Conservation (phyloP, 2,329 filamentous ascomycete species). For the Pseudogymnoascus sp. region DNA sequence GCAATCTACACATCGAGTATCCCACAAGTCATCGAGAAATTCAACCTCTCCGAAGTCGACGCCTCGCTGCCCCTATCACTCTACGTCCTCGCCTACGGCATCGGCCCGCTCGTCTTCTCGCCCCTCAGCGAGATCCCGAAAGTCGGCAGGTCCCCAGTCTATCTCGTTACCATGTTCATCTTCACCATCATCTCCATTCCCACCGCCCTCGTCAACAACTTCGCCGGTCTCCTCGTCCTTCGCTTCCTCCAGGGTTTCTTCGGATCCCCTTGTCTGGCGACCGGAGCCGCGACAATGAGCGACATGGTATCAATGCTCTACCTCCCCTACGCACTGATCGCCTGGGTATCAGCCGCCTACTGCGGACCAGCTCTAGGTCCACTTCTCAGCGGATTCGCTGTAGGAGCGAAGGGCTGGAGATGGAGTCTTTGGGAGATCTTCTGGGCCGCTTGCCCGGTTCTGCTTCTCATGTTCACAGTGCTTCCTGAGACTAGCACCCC, state of each 20-base stretch:
- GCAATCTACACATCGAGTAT: constrained; percentile 42
- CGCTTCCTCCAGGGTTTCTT: constrained; percentile 61
- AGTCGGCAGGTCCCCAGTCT: constrained; percentile 61
- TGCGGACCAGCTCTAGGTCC: constrained; percentile 51
- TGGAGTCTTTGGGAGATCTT: constrained; percentile 55
- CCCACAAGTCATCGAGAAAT: constrained; percentile 43
- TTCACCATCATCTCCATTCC: constrained; percentile 63
- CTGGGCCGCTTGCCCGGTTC: constrained; percentile 51
- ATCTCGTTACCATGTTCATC: constrained; percentile 59
- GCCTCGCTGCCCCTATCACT: constrained; percentile 53
- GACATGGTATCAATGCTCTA: constrained; percentile 49
- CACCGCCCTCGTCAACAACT: constrained; percentile 55
- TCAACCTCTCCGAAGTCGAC: constrained; percentile 43
- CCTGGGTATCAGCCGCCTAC: constrained; percentile 50
- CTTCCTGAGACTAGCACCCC: constrained; percentile 56
- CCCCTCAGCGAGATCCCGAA: constrained; percentile 60
- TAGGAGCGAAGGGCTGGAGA: constrained; percentile 51
- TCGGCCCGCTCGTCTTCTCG: constrained; percentile 58
- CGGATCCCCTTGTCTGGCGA: constrained; percentile 58
- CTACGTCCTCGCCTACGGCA: constrained; percentile 57
- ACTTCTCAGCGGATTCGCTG: constrained; percentile 52
- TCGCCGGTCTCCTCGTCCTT: constrained; percentile 54
- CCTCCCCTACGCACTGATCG: constrained; percentile 50
- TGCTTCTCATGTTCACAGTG: constrained; percentile 53
- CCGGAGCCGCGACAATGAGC: constrained; percentile 43